Base-by-base conservation (phyloP, 139 green algal species). In the Micractinium conductrix region DNA sequence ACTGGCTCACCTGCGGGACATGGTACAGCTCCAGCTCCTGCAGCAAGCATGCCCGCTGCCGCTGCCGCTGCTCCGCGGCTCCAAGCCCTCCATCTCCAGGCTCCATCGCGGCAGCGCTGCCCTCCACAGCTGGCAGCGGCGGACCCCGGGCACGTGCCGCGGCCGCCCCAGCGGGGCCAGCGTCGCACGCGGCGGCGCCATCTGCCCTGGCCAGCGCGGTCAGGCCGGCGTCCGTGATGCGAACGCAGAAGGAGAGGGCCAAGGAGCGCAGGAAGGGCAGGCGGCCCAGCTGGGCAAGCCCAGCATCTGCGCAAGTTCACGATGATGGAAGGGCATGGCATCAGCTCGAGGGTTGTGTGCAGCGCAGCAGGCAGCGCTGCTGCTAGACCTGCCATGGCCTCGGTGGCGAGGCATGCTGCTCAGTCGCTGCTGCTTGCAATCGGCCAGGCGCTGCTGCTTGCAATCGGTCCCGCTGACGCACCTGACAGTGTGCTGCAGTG, bases 401-500 rank as follows among this genome's bases (percentile, higher is more conserved):
- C n/a, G n/a, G n/a, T n/a, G n/a, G n/a, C n/a, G n/a, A n/a, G n/a
- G n/a, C n/a, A n/a, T n/a, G n/a, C n/a, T n/a, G 62, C n/a, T 33
- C 65, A 33, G 65, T 1, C 9, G n/a, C 42, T 78, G 28, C 40
- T 7, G 22, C 6, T 10, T 4, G 44, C 33, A 48, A 35, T 22
- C 4, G 45, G 48, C 48, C 48, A 58, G 12, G 48, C 48, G 48
- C 48, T 14, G 48, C 48, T 22, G 48, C 48, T 14, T 58, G 48
- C 48, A 58, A 58, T 14, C 14, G 14, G 48, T 58, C n/a, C n/a
- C n/a, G 14, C 44, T 45, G 9, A 43, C 65, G 16, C 42, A 82
- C 76, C 76, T 50, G 68, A 80, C 26, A 85, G 70, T 2, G 80
- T 85, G 80, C 50, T 74, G 80, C 80, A 85, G 80, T 85, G 80